Evolutionary conservation across 768 basidiomycete species (phyloP), one percentile per base, ranked within the genome.

Genomic region (Nidularia sp.): DNA sequence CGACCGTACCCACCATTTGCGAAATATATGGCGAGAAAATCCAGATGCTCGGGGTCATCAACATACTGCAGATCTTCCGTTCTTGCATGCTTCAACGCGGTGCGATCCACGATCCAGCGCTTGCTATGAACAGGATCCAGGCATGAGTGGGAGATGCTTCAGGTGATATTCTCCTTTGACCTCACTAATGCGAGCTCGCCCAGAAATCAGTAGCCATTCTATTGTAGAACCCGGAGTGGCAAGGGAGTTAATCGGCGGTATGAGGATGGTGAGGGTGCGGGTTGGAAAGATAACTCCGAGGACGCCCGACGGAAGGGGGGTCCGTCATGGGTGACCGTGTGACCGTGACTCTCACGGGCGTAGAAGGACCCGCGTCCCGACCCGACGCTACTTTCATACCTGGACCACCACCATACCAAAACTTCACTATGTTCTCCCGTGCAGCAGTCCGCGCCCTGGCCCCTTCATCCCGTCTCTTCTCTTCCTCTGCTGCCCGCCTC

Each of bases 121-220:
- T 90, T 93, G 73, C 93, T 96, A 49, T 47, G 31, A 53, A 36
- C 51, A 39, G 35, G 41, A 42, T 49, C 55, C 39, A 64, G 60
- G 56, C 18, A 18, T 56, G 54, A 59, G 56, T 50, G 42, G 33
- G n/a, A 22, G 5, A 7, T 50, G 36, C n/a, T 43, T 10, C 7
- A 9, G 6, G 47, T 31, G 34, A 48, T 6, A 29, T 6, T 18
- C 9, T 51, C 50, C 64, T 78, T 73, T 66, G 49, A 58, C 62
- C 72, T 74, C 69, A 91, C 89, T 86, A 86, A 68, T 97, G 94
- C 48, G 92, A 90, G 62, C 92, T 94, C 31, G 84, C 78, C 91
- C 91, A 97, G 65, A 93, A 96, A 70, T 93, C 88, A 35, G 90
- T 90, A 3, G 90, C 89, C 91, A 93, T 93, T 18, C 18, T 18